phyloP scores from a whole-genome alignment of 1,284 basidiomycete species.

The Omphalotus olearius region DNA sequence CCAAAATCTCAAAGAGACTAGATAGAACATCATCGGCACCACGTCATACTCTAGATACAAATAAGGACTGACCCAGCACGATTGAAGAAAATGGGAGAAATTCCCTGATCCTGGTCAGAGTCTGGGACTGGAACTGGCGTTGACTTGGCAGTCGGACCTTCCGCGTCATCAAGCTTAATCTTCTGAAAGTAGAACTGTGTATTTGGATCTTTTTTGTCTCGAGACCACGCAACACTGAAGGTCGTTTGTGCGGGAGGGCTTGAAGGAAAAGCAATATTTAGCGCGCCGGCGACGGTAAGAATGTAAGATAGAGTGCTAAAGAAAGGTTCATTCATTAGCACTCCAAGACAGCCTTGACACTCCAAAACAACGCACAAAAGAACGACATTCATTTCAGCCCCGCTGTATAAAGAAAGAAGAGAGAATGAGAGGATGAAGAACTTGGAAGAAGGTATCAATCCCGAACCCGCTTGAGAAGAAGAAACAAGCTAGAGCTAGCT shows the following conservation, averaged over 20 bases:
- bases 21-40: neutral
- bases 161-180: slow-evolving; percentile 5
- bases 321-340: no score
- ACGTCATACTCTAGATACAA: no score
- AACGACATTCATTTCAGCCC: slow-evolving; percentile 10
- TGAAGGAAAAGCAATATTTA: slow-evolving; percentile 4
- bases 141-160: neutral
- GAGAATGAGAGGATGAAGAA: neutral
- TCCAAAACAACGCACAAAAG: slow-evolving; percentile 4
- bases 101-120: neutral
- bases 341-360: neutral
- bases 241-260: neutral
- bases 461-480: neutral
- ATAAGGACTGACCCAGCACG: slow-evolving; percentile 3
- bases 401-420: neutral
- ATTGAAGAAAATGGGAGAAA: slow-evolving; percentile 2
- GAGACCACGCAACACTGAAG: slow-evolving; percentile 1
- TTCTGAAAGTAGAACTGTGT: slow-evolving; percentile 4
- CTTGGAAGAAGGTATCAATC: neutral
- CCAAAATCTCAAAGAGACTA: slow-evolving; percentile 8
- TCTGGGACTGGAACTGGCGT: neutral
- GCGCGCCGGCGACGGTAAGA: neutral
- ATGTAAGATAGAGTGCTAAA: slow-evolving; percentile 4
- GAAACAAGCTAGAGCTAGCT: neutral
- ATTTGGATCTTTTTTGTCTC: slow-evolving; percentile 2